Base-by-base conservation (phyloP, 768 basidiomycete genomes). In the Podaxis pistillaris region DNA sequence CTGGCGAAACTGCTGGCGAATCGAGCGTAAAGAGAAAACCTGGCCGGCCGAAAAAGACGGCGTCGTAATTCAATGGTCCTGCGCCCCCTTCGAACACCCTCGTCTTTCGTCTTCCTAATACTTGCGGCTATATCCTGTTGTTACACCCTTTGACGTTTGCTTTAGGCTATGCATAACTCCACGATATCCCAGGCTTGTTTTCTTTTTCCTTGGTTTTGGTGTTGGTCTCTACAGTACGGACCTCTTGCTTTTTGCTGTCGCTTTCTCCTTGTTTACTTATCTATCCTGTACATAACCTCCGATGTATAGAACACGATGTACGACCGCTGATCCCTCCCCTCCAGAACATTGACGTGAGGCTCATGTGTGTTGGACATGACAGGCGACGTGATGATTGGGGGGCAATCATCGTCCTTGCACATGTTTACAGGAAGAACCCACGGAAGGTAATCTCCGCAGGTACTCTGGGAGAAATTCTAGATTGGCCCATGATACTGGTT, bases 31-130 rank as follows among this genome's bases (percentile, higher is more conserved):
- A 86, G 81, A 89, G 82, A 83, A 91, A 87, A 77, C 81, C 90
- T 65, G 89, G 89, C 58, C 82, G 90, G 69, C 90, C 89, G 68
- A 83, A 87, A 75, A 83, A 83, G 78, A 81, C 82, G 69, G 60
- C 74, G 37, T 61, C 66, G 54, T 72, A 41, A 67, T 65, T 63
- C 47, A 58, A 58, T 49, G 33, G 33, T 40, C 46, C 55, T 65
- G 40, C 55, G 63, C 62, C 59, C 47, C 60, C 65, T 65, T 68
- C 57, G 40, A 46, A 63, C 67, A 60, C 62, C 58, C 58, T 44
- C 60, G 49, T 54, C 67, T 63, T 68, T 62, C 66, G 52, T 67
- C 70, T 71, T 70, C 64, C 67, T 72, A 66, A 65, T 67, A 67
- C 59, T 40, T 71, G 72, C 66, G 36, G 53, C 65, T 68, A 67